A percentile compares a stretch with the other conserved stretches of the same genome.
Evolutionary conservation across 148 eudicot species (phyloP).

Genomic region (Nepenthes mirabilis): DNA sequence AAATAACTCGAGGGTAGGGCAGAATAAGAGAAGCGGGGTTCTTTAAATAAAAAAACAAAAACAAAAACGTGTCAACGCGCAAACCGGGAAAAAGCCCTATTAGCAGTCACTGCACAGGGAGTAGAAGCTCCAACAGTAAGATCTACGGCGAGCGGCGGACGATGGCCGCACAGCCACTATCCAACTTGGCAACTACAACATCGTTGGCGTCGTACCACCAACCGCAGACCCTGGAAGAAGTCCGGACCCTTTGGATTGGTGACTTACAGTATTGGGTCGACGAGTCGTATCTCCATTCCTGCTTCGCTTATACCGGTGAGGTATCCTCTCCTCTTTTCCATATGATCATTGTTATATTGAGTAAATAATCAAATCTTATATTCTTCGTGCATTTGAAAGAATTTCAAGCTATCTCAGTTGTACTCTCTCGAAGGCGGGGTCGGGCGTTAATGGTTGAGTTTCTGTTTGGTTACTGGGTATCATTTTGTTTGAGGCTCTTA

Average conservation of each 20-base stretch:
- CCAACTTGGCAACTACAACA: conserved; percentile 28
- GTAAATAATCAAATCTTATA: background rate
- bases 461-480: too few relatives aligned
- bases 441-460: too few relatives aligned
- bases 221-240: conserved; percentile 76
- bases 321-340: conserved; percentile 12
- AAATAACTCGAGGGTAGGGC: too few relatives aligned
- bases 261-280: conserved; percentile 93
- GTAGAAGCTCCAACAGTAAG: background rate
- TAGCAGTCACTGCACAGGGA: too few relatives aligned
- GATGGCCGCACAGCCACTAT: conserved; percentile 17
- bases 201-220: conserved; percentile 33
- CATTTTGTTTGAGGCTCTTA: too few relatives aligned
- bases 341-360: background rate
- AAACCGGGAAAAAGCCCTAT: too few relatives aligned
- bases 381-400: too few relatives aligned
- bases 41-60: too few relatives aligned
- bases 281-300: conserved; percentile 57
- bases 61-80: too few relatives aligned
- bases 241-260: conserved; percentile 94
- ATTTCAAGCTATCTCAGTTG: too few relatives aligned
- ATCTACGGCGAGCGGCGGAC: background rate
- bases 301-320: conserved; percentile 67
- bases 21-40: too few relatives aligned
- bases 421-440: too few relatives aligned